Evolutionary conservation across 345 rosid species (phyloP), one percentile per base, ranked within the genome.

Genomic region (Pistacia vera): DNA sequence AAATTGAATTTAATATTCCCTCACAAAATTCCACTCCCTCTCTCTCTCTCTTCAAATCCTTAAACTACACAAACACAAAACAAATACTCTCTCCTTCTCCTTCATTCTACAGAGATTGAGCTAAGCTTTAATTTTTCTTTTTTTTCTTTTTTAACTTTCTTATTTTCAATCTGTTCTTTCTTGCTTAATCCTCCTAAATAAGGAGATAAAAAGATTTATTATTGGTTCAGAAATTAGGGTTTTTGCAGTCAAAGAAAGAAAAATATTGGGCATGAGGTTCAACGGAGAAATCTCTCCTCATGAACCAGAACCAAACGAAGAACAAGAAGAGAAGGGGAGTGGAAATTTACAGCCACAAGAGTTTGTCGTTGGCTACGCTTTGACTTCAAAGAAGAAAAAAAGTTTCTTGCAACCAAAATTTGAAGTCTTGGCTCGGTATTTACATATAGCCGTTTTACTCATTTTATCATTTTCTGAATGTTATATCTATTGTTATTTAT

Each of bases 391-490:
- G 93, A 95, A 95, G 90, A 93, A 82, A 83, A 90, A 88, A 83
- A 90, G 98, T 83, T 95, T 95, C 80, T 84, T 95, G 89, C 93
- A 90, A 81, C 98, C 98, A 59, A 85, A 90, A 77, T 90, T 95
- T 75, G 94, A 90, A 82, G 73, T 75, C 52, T 79, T 95, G 48
- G 98, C 98, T 78, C 86, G 92, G 93, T 88, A 74, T 11, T 52
- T 38, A 66, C 41, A 28, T 0, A 6, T 35, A n/a, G 46, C n/a
- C 49, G 5, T 49, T 63, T 48, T 11, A 9, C 66, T 46, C 48
- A 0, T 38, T 60, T 14, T 22, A 14, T 41, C 48, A 71, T 58
- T 64, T 14, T 16, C 17, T 71, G 12, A 18, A 22, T 57, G 12
- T 8, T 71, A 14, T 36, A 41, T 64, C 2, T 63, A 4, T 66